phyloP scores from a whole-genome alignment of 2,329 filamentous ascomycete genomes.

The Botrytis fragariae region DNA sequence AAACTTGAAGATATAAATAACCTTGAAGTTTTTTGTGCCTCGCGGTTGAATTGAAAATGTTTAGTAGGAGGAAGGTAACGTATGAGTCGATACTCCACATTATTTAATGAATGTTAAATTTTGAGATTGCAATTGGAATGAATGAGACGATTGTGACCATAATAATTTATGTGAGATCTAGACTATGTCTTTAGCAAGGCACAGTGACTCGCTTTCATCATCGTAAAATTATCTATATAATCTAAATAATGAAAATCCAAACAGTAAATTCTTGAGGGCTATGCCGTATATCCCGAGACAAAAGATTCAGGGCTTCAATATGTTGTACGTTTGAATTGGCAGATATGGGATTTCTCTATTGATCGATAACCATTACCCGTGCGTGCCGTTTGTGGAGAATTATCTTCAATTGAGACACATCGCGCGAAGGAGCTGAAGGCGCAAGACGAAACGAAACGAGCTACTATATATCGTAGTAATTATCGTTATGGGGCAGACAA shows the following conservation, averaged over 20 bases:
- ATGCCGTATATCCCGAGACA: not conserved
- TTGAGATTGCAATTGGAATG: not conserved
- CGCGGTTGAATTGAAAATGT: not conserved
- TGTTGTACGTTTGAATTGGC: not conserved
- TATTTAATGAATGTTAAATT: not conserved
- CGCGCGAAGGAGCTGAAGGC: slow-evolving; percentile 4
- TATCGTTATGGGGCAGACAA: not conserved
- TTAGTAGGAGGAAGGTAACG: not conserved
- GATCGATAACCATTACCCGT: not conserved
- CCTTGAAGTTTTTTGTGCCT: not conserved
- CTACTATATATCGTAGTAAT: not conserved
- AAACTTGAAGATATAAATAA: slow-evolving; percentile 2
- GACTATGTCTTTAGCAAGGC: not conserved
- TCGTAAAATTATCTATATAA: not conserved
- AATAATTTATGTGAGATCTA: not conserved
- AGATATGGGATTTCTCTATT: not conserved
- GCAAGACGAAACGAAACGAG: not conserved
- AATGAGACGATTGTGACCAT: not conserved
- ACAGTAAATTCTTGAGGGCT: not conserved
- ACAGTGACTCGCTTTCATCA: not conserved
- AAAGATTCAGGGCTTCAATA: not conserved
- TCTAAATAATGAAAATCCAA: not conserved
- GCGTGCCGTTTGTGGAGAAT: slow-evolving; percentile 18
- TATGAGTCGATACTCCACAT: slow-evolving; percentile 1
- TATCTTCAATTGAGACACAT: not conserved